Evolutionary conservation across 768 basidiomycete genomes (phyloP).

Genomic region (Botryobasidium botryosum): DNA sequence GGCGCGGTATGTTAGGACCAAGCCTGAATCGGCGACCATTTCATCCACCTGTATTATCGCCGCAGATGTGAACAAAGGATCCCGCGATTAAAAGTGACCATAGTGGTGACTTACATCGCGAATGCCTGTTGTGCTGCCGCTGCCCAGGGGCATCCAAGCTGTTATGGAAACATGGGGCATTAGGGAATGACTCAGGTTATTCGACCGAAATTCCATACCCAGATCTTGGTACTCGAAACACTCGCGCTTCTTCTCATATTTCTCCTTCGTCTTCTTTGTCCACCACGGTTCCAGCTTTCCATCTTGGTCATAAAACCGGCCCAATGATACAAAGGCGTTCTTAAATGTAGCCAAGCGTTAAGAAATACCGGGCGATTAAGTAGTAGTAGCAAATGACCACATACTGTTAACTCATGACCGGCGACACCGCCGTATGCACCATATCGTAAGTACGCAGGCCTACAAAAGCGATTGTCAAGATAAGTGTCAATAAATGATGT

Average conservation of each 20-base stretch:
- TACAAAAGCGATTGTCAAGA: slow-evolving; percentile 18
- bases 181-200: no score
- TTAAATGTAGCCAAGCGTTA: slow-evolving; percentile 17
- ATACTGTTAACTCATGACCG: slow-evolving; percentile 77
- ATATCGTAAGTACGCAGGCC: slow-evolving; percentile 81
- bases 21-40: slow-evolving; percentile 70
- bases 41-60: no score
- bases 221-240: slow-evolving; percentile 88
- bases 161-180: no score
- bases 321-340: slow-evolving; percentile 86
- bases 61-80: slow-evolving; percentile 41
- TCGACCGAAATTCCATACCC: no score
- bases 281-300: slow-evolving; percentile 88
- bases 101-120: no score
- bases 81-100: slow-evolving; percentile 11
- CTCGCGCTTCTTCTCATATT: slow-evolving; percentile 65
- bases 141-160: no score
- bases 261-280: slow-evolving; percentile 71
- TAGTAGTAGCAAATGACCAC: slow-evolving; percentile 18
- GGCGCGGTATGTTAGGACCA: slow-evolving; percentile 77
- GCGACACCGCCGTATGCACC: slow-evolving; percentile 89
- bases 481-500: no score
- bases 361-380: neutral
- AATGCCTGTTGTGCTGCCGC: no score
- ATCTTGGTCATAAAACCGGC: slow-evolving; percentile 75